Percentiles rank a stretch among this genome's conserved stretches.
Evolutionary conservation across 768 basidiomycete genomes (phyloP).

Genomic region (Austroboletus eburneus): DNA sequence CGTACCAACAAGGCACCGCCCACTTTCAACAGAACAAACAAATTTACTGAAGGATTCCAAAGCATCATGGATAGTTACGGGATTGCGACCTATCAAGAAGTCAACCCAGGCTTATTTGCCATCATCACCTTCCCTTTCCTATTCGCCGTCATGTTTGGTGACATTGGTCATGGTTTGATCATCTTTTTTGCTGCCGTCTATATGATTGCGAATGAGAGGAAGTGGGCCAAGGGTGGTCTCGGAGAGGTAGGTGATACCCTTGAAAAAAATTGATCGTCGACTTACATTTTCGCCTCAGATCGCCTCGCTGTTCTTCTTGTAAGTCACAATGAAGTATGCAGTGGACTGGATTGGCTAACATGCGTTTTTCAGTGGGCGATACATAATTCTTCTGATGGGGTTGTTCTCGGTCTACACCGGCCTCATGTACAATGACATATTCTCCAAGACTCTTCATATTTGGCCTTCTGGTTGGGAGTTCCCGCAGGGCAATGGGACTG

Average conservation of each 20-base stretch:
- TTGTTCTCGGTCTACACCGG: constrained; percentile 94
- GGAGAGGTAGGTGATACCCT: constrained; percentile 54
- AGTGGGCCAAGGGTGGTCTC: constrained; percentile 65
- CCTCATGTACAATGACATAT: constrained; percentile 97
- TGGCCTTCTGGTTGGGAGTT: constrained; percentile 89
- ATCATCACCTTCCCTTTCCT: constrained; percentile 95
- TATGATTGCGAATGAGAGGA: constrained; percentile 87
- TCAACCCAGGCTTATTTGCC: constrained; percentile 94
- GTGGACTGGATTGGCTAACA: constrained; percentile 13
- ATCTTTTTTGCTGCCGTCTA: constrained; percentile 70
- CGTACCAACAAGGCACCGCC: constrained; percentile 89
- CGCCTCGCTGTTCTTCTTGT: constrained; percentile 88
- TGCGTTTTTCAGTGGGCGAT: constrained; percentile 72
- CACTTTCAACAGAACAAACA: constrained; percentile 91
- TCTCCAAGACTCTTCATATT: constrained; percentile 86
- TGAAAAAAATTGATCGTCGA: constrained; percentile 3
- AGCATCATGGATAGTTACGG: constrained; percentile 98
- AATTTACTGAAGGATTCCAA: constrained; percentile 96
- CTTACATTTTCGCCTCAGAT: constrained; percentile 48
- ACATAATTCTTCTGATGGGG: constrained; percentile 99
- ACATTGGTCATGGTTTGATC: constrained; percentile 92
- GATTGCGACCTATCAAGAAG: constrained; percentile 90
- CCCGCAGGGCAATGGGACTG: constrained; percentile 43
- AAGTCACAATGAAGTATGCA: constrained; percentile 32
- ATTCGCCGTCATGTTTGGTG: constrained; percentile 99